These are phyloP conservation scores for Viola odorata DNA, from an alignment of 345 rosid species.

Conservation along the genomic window DNA sequence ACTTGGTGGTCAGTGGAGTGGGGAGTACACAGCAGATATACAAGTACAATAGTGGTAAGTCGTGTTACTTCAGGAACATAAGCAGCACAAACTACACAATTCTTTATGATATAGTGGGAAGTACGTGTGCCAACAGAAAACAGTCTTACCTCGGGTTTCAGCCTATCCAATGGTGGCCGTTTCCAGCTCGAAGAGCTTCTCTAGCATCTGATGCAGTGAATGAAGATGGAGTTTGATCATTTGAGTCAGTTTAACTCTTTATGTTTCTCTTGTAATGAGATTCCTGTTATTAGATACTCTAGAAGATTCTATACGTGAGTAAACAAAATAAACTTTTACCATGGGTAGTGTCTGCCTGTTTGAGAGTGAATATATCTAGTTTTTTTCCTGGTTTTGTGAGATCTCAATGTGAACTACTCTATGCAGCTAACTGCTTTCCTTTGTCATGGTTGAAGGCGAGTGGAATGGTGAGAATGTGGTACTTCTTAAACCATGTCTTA, in stretches of 20 bases:
- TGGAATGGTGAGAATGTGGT: not conserved
- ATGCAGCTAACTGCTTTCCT: no score
- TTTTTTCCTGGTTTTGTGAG: not conserved
- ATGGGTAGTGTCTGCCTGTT: no score
- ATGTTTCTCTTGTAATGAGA: not conserved
- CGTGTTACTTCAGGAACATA: slow-evolving; percentile 70
- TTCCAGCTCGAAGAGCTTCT: slow-evolving; percentile 14
- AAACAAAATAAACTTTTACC: slow-evolving; percentile 10
- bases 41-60: slow-evolving; percentile 35
- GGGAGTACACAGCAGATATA: slow-evolving; percentile 58
- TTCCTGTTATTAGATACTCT: not conserved
- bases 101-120: slow-evolving; percentile 38
- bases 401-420: no score
- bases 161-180: slow-evolving; percentile 7
- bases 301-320: no score
- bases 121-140: slow-evolving; percentile 26
- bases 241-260: no score
- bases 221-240: slow-evolving; percentile 6
- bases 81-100: slow-evolving; percentile 65
- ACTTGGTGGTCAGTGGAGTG: slow-evolving; percentile 39
- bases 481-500: not conserved
- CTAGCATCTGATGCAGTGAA: slow-evolving; percentile 14
- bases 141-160: slow-evolving; percentile 8
- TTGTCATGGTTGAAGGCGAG: no score
- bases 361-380: not conserved